These are phyloP conservation scores for Aspergillus neotritici DNA, from an alignment of 2,329 filamentous ascomycete genomes.

Conservation along the genomic window DNA sequence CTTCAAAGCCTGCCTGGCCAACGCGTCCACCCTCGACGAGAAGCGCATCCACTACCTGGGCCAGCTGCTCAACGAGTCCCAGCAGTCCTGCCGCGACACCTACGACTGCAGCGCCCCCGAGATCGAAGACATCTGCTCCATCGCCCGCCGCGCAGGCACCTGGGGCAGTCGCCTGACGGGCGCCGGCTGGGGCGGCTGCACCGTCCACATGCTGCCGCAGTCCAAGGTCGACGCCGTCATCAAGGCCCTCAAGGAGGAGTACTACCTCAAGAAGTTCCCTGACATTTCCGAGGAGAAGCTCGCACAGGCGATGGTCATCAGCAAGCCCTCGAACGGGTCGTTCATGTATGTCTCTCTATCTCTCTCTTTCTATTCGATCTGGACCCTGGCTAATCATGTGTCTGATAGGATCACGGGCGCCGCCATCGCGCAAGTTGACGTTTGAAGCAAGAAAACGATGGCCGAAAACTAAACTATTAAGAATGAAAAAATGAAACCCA, in stretches of 20 bases:
- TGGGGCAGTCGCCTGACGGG: slow-evolving; percentile 85
- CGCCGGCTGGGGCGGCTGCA: slow-evolving; percentile 95
- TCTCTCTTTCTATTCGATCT: neutral
- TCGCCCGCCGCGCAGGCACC: slow-evolving; percentile 71
- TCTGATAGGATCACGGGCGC: slow-evolving; percentile 31
- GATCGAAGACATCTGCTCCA: slow-evolving; percentile 78
- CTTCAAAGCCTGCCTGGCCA: slow-evolving; percentile 70
- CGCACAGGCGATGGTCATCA: slow-evolving; percentile 77
- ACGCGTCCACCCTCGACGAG: slow-evolving; percentile 51
- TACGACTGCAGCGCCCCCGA: slow-evolving; percentile 93
- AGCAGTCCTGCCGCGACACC: slow-evolving; percentile 75
- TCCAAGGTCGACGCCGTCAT: slow-evolving; percentile 74
- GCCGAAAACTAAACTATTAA: slow-evolving; percentile 5
- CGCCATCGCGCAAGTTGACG: slow-evolving; percentile 31
- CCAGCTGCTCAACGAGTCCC: slow-evolving; percentile 79
- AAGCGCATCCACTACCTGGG: slow-evolving; percentile 71
- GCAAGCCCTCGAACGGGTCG: slow-evolving; percentile 58
- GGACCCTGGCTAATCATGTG: slow-evolving; percentile 11
- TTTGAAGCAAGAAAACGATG: slow-evolving; percentile 16
- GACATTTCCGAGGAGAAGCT: slow-evolving; percentile 66
- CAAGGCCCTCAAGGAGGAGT: slow-evolving; percentile 70
- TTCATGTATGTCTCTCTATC: slow-evolving; percentile 33
- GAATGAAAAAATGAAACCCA: neutral
- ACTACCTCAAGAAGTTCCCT: slow-evolving; percentile 69
- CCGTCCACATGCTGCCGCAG: slow-evolving; percentile 82